Base-by-base conservation (phyloP, 768 basidiomycete genomes). In the Kwoniella sp. region DNA sequence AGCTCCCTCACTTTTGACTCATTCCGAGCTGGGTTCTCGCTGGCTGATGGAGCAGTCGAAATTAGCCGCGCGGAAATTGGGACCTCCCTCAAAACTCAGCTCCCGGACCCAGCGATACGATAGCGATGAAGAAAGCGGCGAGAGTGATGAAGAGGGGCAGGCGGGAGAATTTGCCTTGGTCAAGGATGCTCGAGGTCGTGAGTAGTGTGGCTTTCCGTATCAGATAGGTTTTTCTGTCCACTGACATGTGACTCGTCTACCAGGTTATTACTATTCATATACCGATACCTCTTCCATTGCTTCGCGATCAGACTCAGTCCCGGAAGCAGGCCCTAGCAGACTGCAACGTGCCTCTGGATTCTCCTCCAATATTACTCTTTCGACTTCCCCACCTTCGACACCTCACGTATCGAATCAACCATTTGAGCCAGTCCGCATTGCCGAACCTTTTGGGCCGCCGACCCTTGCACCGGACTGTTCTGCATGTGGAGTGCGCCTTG, bases 41-140 rank as follows among this genome's bases (percentile, higher is more conserved):
- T 94, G 92, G 92, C 78, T 95, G 48, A 84, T 85, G 36, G 91
- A 93, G 70, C 92, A 95, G 78, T 89, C 86, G 54, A 84, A 86
- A 30, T 85, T 90, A 13, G 83, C 85, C 0, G 83, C 87, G 54
- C 84, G 85, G 49, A 84, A 84, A 52, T 63, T 55, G 27, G 57
- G 52, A 6, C 51, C 51, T 22, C 58, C 27, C 29, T 30, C 49
- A 53, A 46, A 36, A 50, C 12, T 8, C 22, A 30, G 24, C 21
- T 44, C 44, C 22, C 48, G 36, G 53, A 25, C 22, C 9, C 49
- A 60, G 2, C 22, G 54, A 19, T 55, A 63, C 50, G 67, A 65
- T 15, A 69, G 70, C 40, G 74, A 73, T 40, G 75, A 74, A 2
- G 68, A 73, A 22, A 66, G 67, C 29, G 8, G 58, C 22, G 71